These are phyloP conservation scores for Arctostaphylos glauca DNA, from an alignment of 148 eudicot species.

Conservation along the genomic window DNA sequence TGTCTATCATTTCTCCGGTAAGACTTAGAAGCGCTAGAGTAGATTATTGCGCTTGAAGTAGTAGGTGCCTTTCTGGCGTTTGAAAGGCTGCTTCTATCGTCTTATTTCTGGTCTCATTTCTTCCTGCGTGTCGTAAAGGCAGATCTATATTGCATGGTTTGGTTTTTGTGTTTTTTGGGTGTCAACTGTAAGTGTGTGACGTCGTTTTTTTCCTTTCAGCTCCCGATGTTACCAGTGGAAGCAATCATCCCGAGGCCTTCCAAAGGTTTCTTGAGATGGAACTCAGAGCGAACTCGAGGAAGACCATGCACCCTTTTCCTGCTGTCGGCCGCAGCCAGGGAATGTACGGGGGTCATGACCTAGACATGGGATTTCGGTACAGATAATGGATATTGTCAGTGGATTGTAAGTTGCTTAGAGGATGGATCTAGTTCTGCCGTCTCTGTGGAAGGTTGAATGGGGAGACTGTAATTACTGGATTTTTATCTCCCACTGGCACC, in stretches of 20 bases:
- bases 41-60: background rate
- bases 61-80: background rate
- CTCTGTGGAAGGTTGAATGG: background rate
- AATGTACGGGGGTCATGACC: slow-evolving; percentile 48
- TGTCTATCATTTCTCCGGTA: background rate
- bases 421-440: background rate
- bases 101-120: background rate
- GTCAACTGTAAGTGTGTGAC: background rate
- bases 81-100: background rate
- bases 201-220: slow-evolving; percentile 24
- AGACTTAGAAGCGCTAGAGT: background rate
- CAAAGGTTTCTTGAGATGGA: slow-evolving; percentile 85
- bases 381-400: background rate
- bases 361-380: slow-evolving; percentile 50
- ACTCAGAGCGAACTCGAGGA: slow-evolving; percentile 62
- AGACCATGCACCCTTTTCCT: slow-evolving; percentile 49
- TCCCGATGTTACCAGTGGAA: slow-evolving; percentile 36
- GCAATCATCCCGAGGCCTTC: slow-evolving; percentile 69
- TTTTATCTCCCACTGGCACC: background rate
- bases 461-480: slow-evolving; percentile 8
- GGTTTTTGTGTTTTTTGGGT: background rate
- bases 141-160: background rate
- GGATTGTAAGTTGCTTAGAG: background rate
- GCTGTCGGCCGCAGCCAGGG: slow-evolving; percentile 43
- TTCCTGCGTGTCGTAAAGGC: background rate